Conservation (phyloP, 768 basidiomycete genomes). For the Leccinum arenicola region DNA sequence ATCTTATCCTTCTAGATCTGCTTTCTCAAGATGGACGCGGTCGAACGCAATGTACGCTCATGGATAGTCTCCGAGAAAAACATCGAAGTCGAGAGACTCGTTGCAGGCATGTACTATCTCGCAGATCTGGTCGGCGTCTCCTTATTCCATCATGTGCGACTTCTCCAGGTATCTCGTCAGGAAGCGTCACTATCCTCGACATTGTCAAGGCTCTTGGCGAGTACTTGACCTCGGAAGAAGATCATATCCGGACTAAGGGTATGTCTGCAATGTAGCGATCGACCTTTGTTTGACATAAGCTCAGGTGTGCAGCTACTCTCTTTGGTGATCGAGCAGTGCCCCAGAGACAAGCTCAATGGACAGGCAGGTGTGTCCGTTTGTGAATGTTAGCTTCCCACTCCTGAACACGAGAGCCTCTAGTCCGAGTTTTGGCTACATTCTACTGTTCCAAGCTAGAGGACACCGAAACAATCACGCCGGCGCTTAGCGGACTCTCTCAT, state of each 20-base stretch:
- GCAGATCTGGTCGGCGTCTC: not conserved
- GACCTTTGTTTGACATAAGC: not conserved
- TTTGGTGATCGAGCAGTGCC: constrained; percentile 58
- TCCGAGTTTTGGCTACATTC: constrained; percentile 78
- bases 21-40: constrained; percentile 36
- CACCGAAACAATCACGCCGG: constrained; percentile 77
- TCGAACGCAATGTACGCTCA: constrained; percentile 58
- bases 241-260: constrained; percentile 79
- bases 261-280: constrained; percentile 3
- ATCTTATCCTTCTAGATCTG: not conserved
- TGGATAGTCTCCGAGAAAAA: constrained; percentile 70
- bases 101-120: constrained; percentile 47
- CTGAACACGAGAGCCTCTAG: constrained; percentile 40
- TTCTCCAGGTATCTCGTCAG: constrained; percentile 29
- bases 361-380: constrained; percentile 65
- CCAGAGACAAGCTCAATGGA: constrained; percentile 62
- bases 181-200: constrained; percentile 58
- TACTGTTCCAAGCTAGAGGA: constrained; percentile 87
- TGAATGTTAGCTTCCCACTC: not conserved
- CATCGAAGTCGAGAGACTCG: constrained; percentile 55
- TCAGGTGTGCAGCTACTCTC: constrained; percentile 86
- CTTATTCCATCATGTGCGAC: not conserved
- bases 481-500: constrained; percentile 70
- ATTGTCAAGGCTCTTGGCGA: constrained; percentile 86
- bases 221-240: constrained; percentile 86